Base-by-base conservation (phyloP, 768 basidiomycete genomes). In the Pilatotrama ljubarskyi region DNA sequence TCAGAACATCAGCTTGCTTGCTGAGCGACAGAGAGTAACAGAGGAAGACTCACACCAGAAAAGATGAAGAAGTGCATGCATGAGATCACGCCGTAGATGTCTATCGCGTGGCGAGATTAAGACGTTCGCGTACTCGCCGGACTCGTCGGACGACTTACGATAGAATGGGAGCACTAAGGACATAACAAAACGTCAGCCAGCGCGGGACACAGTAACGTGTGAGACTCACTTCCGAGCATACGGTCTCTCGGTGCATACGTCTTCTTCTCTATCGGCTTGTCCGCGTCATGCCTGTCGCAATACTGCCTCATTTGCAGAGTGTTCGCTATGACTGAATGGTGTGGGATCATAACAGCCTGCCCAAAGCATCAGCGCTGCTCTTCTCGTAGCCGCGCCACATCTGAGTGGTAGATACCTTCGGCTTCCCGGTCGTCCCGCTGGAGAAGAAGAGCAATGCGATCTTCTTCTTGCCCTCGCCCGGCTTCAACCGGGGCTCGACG, bases 391-490 rank as follows among this genome's bases (percentile, higher is more conserved):
- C n/a, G n/a, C n/a, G n/a, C n/a, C n/a, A n/a, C n/a, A n/a, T n/a
- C n/a, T n/a, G n/a, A n/a, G 82, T 82, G 17, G 87, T 81, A 37
- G 61, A 20, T 52, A 84, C 85, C 82, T 91, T 88, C 0, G 90
- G 89, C 60, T 76, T 82, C 0, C 90, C 89, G 2, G 90, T 91
- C 0, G 89, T 91, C 24, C 87, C 87, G 22, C 88, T 89, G 0
- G 88, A 90, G 68, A 90, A 90, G 67, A 80, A 84, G 24, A 90
- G 72, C 61, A 90, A 83, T 0, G 90, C 89, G 14, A 90, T 68
- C 68, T 88, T 91, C 11, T 80, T 85, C 71, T 77, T 87, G 17
- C 76, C 87, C 72, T 91, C 89, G 1, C 86, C 85, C 0, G 78
- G 77, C 3, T 59, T 69, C 41, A 91, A 71, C 37, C 64, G 77